Base-by-base conservation (phyloP, 2,329 filamentous ascomycete species). In the Cadophora luteo-olivacea region DNA sequence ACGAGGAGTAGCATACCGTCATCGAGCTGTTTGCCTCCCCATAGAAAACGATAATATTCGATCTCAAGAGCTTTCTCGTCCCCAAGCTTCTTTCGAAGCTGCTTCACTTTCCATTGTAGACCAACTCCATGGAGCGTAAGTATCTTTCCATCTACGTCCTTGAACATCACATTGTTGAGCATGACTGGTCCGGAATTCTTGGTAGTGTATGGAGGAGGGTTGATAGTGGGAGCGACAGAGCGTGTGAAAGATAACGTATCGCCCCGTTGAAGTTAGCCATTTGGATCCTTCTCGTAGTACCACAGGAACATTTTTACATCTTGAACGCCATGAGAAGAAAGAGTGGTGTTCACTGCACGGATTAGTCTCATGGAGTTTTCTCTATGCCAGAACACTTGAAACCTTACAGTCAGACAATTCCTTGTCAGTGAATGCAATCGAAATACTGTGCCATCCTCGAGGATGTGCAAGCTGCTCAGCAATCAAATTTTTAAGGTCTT, bases 201-300 rank as follows among this genome's bases (percentile, higher is more conserved):
- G 45, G 9, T 54, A n/a, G 57, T 45, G 54, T 69, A 69, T 2
- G 63, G 19, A 29, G 67, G 67, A 12, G 67, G 67, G 19, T 62
- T 58, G 55, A 29, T 36, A 36, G 49, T n/a, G 1, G 58, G 38
- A 32, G 63, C 32, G 6, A 64, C 58, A 24, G 63, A 66, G 52
- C 63, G 57, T 19, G 67, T 66, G 29, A 69, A 69, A 52, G 52
- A 66, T 8, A 69, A 22, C 6, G 58, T 69, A 19, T 66, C 67
- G 11, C 57, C 63, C 67, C 66, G n/a, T 12, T 19, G 36, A 36
- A 4, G 7, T 48, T 24, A 45, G 22, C 32, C 25, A 22, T 12
- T n/a, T n/a, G 6, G 1, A 0, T 24, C 5, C 1, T 11, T 33
- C 6, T 12, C 1, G 36, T 3, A 19, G 1, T 7, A 16, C 12